Evolutionary conservation across 1,139 yeast species (phyloP), one percentile per base, ranked within the genome.

Genomic region (Blastobotrys niveus): DNA sequence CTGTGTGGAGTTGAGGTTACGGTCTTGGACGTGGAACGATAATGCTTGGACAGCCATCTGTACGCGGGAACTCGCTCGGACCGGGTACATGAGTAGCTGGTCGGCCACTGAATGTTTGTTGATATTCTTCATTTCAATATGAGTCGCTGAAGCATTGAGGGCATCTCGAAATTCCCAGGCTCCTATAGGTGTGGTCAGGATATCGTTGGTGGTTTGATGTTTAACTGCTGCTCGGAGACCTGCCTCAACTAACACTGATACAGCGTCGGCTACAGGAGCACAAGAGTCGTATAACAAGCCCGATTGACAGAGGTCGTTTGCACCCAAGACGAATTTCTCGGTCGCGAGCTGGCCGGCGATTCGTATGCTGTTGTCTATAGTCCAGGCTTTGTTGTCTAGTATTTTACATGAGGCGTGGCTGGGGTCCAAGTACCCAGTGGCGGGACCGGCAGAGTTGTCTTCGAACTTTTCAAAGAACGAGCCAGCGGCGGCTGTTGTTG

Each of bases 401-500:
- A 6, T 21, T n/a, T 10, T 6, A 34, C 44, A 41, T 5, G 10
- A n/a, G 9, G 40, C 31, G 15, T 34, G 29, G 27, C 44, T 41
- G 3, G 44, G 44, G 31, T 41, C 44, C 9, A 41, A 22, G 24
- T 29, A 41, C 5, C 32, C 31, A 2, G 30, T 29, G 9, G 44
- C 34, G 3, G 39, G 34, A 4, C 44, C 44, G 17, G 40, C 44
- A 6, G 35, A 15, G 17, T 12, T 17, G 17, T 34, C 38, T 15
- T 21, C n/a, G 18, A 21, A 34, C 15, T 19, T 19, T 5, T 7
- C 26, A 21, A 34, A 34, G 17, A 34, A 34, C n/a, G n/a, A n/a
- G n/a, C n/a, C n/a, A n/a, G n/a, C n/a, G n/a, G n/a, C n/a, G n/a
- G n/a, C n/a, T n/a, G n/a, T n/a, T n/a, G n/a, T n/a, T n/a, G n/a